phyloP scores from a whole-genome alignment of 306 rosid species.

The Lathyrus sativus region DNA sequence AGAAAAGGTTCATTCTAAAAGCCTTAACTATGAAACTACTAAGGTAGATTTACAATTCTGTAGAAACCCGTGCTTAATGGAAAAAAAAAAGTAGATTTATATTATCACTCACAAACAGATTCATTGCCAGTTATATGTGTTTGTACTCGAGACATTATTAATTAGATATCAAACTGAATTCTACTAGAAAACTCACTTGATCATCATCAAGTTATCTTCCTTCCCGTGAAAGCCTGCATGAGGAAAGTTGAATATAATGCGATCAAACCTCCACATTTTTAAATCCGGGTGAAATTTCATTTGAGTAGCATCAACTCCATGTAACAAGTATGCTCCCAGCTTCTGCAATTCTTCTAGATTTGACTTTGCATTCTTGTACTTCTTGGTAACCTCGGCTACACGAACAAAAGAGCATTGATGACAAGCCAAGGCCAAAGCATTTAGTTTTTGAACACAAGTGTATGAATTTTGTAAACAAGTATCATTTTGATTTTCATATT shows the following conservation, averaged over 20 bases:
- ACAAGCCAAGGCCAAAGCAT: background rate
- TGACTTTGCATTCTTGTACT: constrained; percentile 54
- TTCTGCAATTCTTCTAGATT: constrained; percentile 45
- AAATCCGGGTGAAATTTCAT: constrained; percentile 49
- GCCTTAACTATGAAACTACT: too few relatives aligned
- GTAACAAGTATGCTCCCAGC: constrained; percentile 50
- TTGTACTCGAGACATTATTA: too few relatives aligned
- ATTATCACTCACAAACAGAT: too few relatives aligned
- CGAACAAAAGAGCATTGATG: constrained; percentile 8
- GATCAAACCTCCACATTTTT: constrained; percentile 50
- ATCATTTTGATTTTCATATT: background rate
- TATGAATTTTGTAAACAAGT: background rate
- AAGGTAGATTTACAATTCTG: too few relatives aligned
- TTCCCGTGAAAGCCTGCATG: constrained; percentile 60
- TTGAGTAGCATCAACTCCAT: constrained; percentile 59
- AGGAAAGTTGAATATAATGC: constrained; percentile 64
- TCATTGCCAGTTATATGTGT: too few relatives aligned
- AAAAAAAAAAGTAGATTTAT: too few relatives aligned
- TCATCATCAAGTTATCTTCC: constrained; percentile 34
- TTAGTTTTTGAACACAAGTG: background rate
- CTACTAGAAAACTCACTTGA: constrained; percentile 48
- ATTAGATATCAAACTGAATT: too few relatives aligned
- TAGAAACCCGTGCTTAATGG: too few relatives aligned
- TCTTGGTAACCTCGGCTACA: constrained; percentile 50
- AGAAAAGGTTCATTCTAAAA: background rate